Conservation (phyloP, 352 stramenopile species). For the Phytophthora cajani region DNA sequence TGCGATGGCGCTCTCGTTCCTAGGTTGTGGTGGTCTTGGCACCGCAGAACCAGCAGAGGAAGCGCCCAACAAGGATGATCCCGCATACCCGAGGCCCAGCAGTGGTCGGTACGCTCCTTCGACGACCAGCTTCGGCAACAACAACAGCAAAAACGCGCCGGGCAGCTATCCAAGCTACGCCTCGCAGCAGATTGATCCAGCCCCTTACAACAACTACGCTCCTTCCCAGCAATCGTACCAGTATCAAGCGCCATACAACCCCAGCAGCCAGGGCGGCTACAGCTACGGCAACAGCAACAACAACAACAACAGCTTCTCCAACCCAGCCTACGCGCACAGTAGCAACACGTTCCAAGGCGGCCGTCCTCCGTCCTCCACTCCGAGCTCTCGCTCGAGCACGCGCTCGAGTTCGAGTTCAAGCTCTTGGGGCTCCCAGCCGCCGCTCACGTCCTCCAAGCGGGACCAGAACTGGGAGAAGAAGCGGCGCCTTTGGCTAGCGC, state of each 20-base stretch:
- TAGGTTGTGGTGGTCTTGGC: constrained; percentile 59
- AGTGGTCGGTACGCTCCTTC: constrained; percentile 22
- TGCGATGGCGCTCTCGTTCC: neutral
- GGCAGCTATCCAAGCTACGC: constrained; percentile 18
- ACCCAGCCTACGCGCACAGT: constrained; percentile 19
- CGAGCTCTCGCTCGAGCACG: constrained; percentile 23
- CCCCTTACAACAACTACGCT: constrained; percentile 17
- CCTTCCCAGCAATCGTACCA: constrained; percentile 30
- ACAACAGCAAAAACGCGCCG: constrained; percentile 15
- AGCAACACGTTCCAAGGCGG: constrained; percentile 18
- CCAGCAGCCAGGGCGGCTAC: constrained; percentile 16
- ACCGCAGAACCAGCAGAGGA: constrained; percentile 42
- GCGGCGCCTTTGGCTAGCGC: constrained; percentile 67
- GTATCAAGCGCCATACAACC: constrained; percentile 17
- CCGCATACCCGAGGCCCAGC: constrained; percentile 15
- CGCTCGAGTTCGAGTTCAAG: constrained; percentile 34
- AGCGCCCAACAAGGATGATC: constrained; percentile 23
- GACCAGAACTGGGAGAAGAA: constrained; percentile 88
- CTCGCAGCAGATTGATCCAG: constrained; percentile 1
- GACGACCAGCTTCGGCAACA: constrained; percentile 12
- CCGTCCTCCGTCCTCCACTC: constrained; percentile 26
- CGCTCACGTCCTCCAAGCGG: constrained; percentile 76
- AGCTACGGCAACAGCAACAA: constrained; percentile 12
- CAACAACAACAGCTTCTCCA: constrained; percentile 18
- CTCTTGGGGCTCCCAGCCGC: constrained; percentile 59